phyloP scores from a whole-genome alignment of 306 rosid species.

The Vigna hirtella region DNA sequence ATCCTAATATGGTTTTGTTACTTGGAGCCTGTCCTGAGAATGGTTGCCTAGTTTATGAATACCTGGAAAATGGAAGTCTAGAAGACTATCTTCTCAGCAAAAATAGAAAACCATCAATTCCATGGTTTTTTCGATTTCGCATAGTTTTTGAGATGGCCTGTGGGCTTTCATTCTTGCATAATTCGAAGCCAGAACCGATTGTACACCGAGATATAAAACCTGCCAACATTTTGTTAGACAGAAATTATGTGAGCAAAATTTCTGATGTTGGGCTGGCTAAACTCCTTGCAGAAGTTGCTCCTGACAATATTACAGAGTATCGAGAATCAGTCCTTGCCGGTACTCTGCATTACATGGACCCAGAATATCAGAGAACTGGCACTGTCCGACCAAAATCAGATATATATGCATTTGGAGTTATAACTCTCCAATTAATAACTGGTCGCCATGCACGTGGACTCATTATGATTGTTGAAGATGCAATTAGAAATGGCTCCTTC shows the following conservation, averaged over 20 bases:
- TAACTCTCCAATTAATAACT: conserved; percentile 79
- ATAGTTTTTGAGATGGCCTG: conserved; percentile 82
- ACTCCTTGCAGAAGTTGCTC: conserved; percentile 69
- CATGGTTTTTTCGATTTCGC: conserved; percentile 80
- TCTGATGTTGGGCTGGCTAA: conserved; percentile 92
- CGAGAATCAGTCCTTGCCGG: conserved; percentile 88
- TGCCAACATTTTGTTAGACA: conserved; percentile 85
- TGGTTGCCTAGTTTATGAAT: conserved; percentile 85
- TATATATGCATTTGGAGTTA: conserved; percentile 82
- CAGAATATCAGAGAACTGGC: conserved; percentile 96
- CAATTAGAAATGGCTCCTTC: conserved; percentile 64
- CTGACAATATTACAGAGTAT: conserved; percentile 88
- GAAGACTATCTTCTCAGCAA: conserved; percentile 66
- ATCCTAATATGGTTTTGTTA: conserved; percentile 85
- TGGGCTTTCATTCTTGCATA: conserved; percentile 88
- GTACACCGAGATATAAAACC: conserved; percentile 97
- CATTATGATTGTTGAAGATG: conserved; percentile 64
- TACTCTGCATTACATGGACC: conserved; percentile 92
- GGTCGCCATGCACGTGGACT: conserved; percentile 73
- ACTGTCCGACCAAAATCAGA: conserved; percentile 94
- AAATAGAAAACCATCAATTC: conserved; percentile 70
- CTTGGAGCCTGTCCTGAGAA: conserved; percentile 96
- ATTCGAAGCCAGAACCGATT: conserved; percentile 81
- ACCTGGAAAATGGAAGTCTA: conserved; percentile 90
- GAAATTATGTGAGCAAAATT: conserved; percentile 83